Evolutionary conservation across 805 yeast species (phyloP), one percentile per base, ranked within the genome.

Genomic region (Clavispora vitiphila): DNA sequence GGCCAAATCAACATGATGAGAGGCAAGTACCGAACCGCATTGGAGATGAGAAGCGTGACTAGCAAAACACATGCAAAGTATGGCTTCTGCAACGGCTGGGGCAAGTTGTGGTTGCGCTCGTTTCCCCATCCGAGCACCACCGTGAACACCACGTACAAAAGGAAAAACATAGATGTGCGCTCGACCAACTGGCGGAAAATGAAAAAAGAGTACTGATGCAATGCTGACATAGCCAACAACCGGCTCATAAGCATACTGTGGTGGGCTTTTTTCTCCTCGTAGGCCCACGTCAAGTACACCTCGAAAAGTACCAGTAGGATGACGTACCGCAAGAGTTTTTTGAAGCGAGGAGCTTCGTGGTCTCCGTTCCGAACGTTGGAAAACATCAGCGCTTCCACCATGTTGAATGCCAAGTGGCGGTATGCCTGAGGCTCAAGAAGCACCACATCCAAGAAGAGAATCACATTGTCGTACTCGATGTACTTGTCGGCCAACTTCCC

Each of bases 1-100:
- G 96, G 93, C 99, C 99, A 93, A 26, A 93, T 91, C 24, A 93
- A 69, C 90, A 91, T 91, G 25, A 93, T 71, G 15, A 93, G 83
- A 0, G 99, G 99, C 48, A 91, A 82, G 18, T 91, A 69, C 56
- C 85, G 87, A 30, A 91, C 82, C 1, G 86, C 79, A 34, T 87
- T 80, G 0, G 97, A 81, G 5, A 89, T 73, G 35, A 90, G 57
- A 1, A 89, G 72, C 0, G 96, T 83, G 8, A 81, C 72, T 1
- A 88, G 73, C 14, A 90, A 60, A 4, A 76, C 73, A n/a, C 64
- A 55, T 1, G 12, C 74, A 62, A 48, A 42, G 48, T 62, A 66
- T 1, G 57, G 56, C 34, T 62, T 64, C 32, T 69, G 72, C 26
- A 58, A 57, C 38, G 61, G 49, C 32, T 49, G 41, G 2, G 38